Base-by-base conservation (phyloP, 129 eudicot species). In the Flaveria robusta region DNA sequence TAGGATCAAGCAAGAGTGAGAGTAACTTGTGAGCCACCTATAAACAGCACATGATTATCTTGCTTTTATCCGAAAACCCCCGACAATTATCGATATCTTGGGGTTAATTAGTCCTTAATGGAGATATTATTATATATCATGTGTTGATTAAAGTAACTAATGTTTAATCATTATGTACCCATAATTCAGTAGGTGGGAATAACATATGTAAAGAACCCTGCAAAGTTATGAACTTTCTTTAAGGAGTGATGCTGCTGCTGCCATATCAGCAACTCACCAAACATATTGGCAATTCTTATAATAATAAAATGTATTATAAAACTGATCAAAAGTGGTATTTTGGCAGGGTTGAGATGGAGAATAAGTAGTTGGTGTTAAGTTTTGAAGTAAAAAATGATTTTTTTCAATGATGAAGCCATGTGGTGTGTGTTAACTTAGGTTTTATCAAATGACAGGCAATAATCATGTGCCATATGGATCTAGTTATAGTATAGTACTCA, bases 321-420 rank as follows among this genome's bases (percentile, higher is more conserved):
- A 73, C 2, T 52, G 51, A 66, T 49, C 14, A 72, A 71, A 71
- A 77, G 66, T 51, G 66, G 55, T 43, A 23, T 63, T 72, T 77
- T 79, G 74, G 83, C 77, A 63, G 71, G 64, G 56, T 12, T 1
- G 41, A 18, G 82, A 82, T 72, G 69, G 22, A 71, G 37, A 73
- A 52, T 60, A 58, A 59, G 66, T 47, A 68, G 70, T 47, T 42
- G 45, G 55, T 74, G 70, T 77, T 43, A 22, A 43, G 71, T 22
- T 70, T 64, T 54, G 12, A 34, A 42, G 65, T 68, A 43, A 50
- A 83, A 78, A 50, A 63, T 42, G 74, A 46, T 31, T 62, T 13
- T 31, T 80, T 73, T 43, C 74, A 74, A 82, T 85, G 89, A 85
- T 82, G 83, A 85, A 68, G 50, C 77, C 89, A 85, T 82, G 84